A percentile compares a stretch with the other conserved stretches of the same genome.
Conservation (phyloP, 169 alveolate genomes). For the Plasmodium gallinaceum region DNA sequence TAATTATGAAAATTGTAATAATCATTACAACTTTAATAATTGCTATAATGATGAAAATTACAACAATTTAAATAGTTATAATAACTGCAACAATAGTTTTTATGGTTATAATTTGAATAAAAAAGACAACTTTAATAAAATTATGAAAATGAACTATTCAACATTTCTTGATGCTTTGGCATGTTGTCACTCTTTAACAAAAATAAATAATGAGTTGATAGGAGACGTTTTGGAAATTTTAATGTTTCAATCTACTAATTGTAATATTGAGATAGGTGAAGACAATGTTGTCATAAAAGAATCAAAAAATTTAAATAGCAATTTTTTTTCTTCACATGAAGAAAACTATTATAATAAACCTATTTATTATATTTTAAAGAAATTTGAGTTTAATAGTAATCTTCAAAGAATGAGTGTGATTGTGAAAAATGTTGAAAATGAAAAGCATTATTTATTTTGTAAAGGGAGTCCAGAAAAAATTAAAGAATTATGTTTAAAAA, state of each 20-base stretch:
- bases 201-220: neutral
- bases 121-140: neutral
- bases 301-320: neutral
- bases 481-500: neutral
- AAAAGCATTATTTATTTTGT: neutral
- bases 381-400: neutral
- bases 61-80: neutral
- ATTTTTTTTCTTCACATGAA: neutral
- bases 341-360: neutral
- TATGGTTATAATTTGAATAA: neutral
- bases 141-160: neutral
- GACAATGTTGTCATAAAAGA: neutral
- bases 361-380: neutral
- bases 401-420: constrained; percentile 6
- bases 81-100: neutral
- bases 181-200: neutral
- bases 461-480: constrained; percentile 7
- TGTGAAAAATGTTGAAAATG: neutral
- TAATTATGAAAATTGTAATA: neutral
- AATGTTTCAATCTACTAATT: neutral
- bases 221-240: constrained; percentile 1
- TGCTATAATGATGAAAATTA: neutral
- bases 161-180: neutral
- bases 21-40: neutral
- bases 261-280: neutral